A percentile compares a stretch with the other conserved stretches of the same genome.
Conservation (phyloP, 1,139 yeast genomes). For the Hemisphaericaspora subhashii region DNA sequence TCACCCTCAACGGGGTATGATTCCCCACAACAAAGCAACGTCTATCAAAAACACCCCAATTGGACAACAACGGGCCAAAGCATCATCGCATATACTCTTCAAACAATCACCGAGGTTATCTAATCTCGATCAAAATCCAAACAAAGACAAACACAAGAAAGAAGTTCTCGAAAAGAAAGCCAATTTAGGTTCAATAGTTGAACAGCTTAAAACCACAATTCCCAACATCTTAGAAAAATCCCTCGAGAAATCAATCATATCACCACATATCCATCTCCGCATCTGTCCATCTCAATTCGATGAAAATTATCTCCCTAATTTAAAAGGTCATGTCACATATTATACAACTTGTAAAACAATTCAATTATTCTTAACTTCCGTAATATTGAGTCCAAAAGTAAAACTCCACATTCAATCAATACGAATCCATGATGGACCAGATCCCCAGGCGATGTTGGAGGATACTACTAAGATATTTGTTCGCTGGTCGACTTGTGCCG, state of each 20-base stretch:
- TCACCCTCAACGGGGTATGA: not conserved
- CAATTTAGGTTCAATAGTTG: constrained; percentile 62
- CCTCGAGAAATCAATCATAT: constrained; percentile 50
- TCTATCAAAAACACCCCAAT: too few relatives aligned
- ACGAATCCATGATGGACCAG: constrained; percentile 22
- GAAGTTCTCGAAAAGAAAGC: constrained; percentile 35
- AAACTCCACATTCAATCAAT: constrained; percentile 52
- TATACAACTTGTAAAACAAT: constrained; percentile 54
- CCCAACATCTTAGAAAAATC: constrained; percentile 56
- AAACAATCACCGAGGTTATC: not conserved
- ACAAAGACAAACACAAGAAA: constrained; percentile 5
- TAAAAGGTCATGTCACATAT: constrained; percentile 62
- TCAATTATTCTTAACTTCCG: constrained; percentile 52
- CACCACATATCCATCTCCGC: constrained; percentile 55
- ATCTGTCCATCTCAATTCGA: constrained; percentile 61
- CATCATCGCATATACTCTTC: too few relatives aligned
- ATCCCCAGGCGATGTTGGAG: constrained; percentile 34
- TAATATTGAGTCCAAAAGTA: constrained; percentile 52
- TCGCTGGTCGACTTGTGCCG: constrained; percentile 63
- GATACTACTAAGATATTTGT: constrained; percentile 54
- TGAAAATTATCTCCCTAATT: constrained; percentile 54
- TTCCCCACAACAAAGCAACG: not conserved
- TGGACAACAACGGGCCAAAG: too few relatives aligned
- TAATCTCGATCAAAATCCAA: not conserved
- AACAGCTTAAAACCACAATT: constrained; percentile 49